Percentiles rank a stretch among this genome's conserved stretches.
Evolutionary conservation across 2,329 filamentous ascomycete genomes (phyloP).

Genomic region (Plectosphaerella sp.): DNA sequence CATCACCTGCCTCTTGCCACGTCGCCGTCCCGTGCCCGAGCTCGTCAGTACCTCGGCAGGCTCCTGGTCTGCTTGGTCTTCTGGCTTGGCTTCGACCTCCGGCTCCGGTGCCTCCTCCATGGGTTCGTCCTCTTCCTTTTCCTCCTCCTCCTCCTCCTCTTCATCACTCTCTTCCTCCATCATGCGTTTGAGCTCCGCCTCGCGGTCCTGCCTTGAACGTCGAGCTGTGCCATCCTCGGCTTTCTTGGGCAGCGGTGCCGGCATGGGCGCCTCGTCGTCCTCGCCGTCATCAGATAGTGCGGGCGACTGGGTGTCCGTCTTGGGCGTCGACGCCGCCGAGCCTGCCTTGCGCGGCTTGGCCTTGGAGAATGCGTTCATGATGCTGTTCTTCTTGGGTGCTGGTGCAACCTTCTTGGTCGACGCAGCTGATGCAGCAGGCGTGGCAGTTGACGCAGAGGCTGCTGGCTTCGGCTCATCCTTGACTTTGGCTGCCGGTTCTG

Average conservation of each 20-base stretch:
- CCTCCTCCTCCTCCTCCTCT: constrained; percentile 45
- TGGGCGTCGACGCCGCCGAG: neutral
- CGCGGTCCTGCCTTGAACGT: constrained; percentile 54
- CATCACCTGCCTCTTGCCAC: constrained; percentile 75
- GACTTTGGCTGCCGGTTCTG: constrained; percentile 34
- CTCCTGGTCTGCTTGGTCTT: constrained; percentile 34
- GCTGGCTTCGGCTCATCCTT: constrained; percentile 21
- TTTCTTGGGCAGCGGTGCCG: constrained; percentile 25
- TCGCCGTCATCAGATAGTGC: constrained; percentile 48
- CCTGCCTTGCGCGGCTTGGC: constrained; percentile 22
- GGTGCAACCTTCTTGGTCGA: constrained; percentile 31
- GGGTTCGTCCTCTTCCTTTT: constrained; percentile 39
- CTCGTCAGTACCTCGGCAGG: constrained; percentile 50
- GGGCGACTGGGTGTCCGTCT: constrained; percentile 3
- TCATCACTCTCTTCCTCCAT: constrained; percentile 72
- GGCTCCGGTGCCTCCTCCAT: constrained; percentile 35
- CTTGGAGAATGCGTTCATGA: constrained; percentile 80
- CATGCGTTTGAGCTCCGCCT: constrained; percentile 66
- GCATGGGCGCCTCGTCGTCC: constrained; percentile 51
- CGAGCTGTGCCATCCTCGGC: constrained; percentile 20
- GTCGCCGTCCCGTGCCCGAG: constrained; percentile 55
- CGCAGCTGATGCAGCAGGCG: constrained; percentile 24
- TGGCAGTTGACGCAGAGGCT: constrained; percentile 19
- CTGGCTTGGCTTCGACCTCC: constrained; percentile 24
- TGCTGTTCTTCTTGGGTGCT: constrained; percentile 32